Percentiles rank a stretch among this genome's conserved stretches.
Conservation (phyloP, 495 filamentous ascomycete genomes). For the Physcia stellaris region DNA sequence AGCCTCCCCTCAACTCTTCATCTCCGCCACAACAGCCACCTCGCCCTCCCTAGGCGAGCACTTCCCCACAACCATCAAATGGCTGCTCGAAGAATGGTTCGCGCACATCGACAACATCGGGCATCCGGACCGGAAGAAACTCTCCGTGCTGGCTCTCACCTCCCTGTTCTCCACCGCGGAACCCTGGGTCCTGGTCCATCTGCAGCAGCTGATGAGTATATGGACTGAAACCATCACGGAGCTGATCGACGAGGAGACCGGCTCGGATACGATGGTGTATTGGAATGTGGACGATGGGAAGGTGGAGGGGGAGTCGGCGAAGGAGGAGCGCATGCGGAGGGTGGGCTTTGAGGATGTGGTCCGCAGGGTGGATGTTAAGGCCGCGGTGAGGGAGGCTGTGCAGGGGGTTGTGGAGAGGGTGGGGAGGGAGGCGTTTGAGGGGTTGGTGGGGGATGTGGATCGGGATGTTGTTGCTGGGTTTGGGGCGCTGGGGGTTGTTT, state of each 20-base stretch:
- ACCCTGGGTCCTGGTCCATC: conserved; percentile 39
- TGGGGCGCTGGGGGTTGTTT: conserved; percentile 35
- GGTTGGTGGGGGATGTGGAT: conserved; percentile 66
- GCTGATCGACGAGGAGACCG: conserved; percentile 41
- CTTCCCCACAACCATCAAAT: conserved; percentile 38
- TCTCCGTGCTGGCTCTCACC: conserved; percentile 70
- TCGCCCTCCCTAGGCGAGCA: too few species aligned
- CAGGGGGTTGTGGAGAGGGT: conserved; percentile 55
- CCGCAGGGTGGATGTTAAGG: conserved; percentile 52
- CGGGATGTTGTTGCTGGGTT: conserved; percentile 62
- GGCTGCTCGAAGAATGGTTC: conserved; percentile 85
- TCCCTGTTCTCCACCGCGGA: conserved; percentile 43
- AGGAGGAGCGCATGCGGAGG: conserved; percentile 38
- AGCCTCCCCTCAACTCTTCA: conserved; percentile 50
- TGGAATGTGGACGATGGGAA: conserved; percentile 22
- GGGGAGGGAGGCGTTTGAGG: conserved; percentile 58
- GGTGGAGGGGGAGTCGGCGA: conserved; percentile 45
- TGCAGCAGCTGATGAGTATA: conserved; percentile 55
- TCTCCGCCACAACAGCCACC: conserved; percentile 35
- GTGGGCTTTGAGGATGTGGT: conserved; percentile 45
- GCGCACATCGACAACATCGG: conserved; percentile 69
- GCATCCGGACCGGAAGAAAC: conserved; percentile 60
- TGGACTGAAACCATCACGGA: conserved; percentile 58
- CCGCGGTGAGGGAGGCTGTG: conserved; percentile 56
- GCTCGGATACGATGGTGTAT: conserved; percentile 37